Base-by-base conservation (phyloP, 2,329 filamentous ascomycete species). In the Cercospora nicotianae region DNA sequence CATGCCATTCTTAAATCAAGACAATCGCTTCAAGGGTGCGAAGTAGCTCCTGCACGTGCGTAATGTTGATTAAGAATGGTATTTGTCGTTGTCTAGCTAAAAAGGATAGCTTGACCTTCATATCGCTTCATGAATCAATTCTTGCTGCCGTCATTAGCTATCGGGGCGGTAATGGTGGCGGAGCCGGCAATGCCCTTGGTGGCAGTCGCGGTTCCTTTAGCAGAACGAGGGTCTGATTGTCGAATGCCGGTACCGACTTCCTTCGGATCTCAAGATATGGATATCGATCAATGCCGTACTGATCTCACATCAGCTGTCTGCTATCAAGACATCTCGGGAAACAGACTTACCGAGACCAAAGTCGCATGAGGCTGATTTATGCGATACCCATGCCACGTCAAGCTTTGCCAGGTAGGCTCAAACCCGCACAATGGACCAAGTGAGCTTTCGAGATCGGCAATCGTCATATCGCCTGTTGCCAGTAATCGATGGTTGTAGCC, bases 291-390 rank as follows among this genome's bases (percentile, higher is more conserved):
- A 63, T 63, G n/a, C 61, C 61, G 30, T 63, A 63, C 61, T 63
- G 20, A 7, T 18, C 13, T 13, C 30, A 10, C 5, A 30, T 63
- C 28, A 63, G 61, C 20, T 16, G 7, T 23, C 20, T 28, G 48
- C 39, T 18, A 9, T 20, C 55, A 9, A 18, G 10, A 30, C 13
- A 13, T 26, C 48, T 18, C 18, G 1, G 5, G 30, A 63, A 33
- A 13, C n/a, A 20, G 12, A 59, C 33, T 23, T 18, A 64, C 62
- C 31, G 48, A 57, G 12, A 45, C 33, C 5, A 71, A 31, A 20
- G 69, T 69, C 2, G 69, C 67, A 60, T 69, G 55, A 12, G 67
- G 69, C 36, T 68, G 69, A 57, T 71, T 69, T 12, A 71, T 42
- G 18, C 67, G 42, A 48, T 71, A 69, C 18, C 61, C 65, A 58